Conservation (phyloP, 176 grass and related monocot species). For the Microstegium vimineum region DNA sequence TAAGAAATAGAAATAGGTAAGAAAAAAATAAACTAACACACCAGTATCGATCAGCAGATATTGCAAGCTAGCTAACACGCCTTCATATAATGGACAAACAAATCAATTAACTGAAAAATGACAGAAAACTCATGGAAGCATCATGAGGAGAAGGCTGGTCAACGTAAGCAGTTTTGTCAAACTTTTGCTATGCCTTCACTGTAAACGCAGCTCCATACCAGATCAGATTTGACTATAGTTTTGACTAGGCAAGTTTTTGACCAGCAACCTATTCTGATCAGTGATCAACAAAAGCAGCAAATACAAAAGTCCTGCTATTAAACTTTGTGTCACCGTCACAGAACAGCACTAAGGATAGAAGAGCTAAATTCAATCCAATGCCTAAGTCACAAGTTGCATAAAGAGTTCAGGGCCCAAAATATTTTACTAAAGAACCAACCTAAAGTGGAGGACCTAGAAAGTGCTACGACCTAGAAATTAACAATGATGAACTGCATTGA, state of each 20-base stretch:
- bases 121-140: neutral
- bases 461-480: neutral
- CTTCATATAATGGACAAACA: neutral
- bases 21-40: neutral
- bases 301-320: neutral
- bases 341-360: neutral
- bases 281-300: slow-evolving; percentile 1
- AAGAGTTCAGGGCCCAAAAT: neutral
- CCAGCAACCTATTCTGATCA: neutral
- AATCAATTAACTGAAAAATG: neutral
- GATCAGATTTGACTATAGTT: neutral
- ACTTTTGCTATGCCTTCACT: neutral
- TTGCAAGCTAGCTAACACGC: neutral
- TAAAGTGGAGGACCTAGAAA: neutral
- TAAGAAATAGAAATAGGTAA: neutral
- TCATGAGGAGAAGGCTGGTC: neutral
- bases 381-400: neutral
- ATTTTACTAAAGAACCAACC: neutral
- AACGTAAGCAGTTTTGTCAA: neutral
- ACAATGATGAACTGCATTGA: neutral
- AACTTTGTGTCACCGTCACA: neutral
- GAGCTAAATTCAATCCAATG: neutral
- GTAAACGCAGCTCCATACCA: slow-evolving; percentile 15
- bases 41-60: neutral
- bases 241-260: neutral